phyloP scores from a whole-genome alignment of 352 stramenopile genomes.

The Sclerospora graminicola region DNA sequence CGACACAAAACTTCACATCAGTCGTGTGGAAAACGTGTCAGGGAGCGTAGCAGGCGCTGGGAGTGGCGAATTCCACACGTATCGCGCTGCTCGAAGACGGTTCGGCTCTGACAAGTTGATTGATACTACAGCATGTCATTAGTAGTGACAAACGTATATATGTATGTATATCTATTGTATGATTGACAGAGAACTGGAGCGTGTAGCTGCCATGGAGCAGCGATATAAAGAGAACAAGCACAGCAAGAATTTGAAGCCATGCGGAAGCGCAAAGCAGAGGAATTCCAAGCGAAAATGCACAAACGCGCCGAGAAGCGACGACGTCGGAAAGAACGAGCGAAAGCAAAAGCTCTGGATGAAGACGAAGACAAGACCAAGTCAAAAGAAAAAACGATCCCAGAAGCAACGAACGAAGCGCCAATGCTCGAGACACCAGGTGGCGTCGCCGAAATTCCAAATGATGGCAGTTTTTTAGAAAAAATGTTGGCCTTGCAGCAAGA shows the following conservation, averaged over 20 bases:
- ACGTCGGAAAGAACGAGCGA: constrained; percentile 61
- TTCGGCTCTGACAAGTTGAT: too few species aligned
- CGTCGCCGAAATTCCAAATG: constrained; percentile 68
- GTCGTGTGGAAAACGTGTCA: constrained; percentile 91
- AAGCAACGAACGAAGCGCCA: constrained; percentile 5
- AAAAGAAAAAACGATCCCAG: constrained; percentile 17
- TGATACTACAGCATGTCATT: too few species aligned
- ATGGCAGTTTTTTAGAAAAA: constrained; percentile 66
- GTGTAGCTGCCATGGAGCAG: constrained; percentile 85
- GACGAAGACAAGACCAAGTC: constrained; percentile 10
- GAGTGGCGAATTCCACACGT: constrained; percentile 96
- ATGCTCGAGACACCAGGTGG: constrained; percentile 52
- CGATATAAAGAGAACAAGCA: constrained; percentile 49
- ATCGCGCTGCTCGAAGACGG: constrained; percentile 87
- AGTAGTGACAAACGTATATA: too few species aligned
- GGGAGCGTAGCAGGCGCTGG: constrained; percentile 90
- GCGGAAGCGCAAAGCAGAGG: constrained; percentile 51
- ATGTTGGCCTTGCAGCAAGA: constrained; percentile 61
- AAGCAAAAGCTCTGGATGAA: constrained; percentile 27
- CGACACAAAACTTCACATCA: constrained; percentile 33
- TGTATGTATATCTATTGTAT: too few species aligned
- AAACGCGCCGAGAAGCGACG: constrained; percentile 75
- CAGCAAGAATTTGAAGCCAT: constrained; percentile 58
- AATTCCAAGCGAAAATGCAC: constrained; percentile 53
- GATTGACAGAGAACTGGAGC: constrained; percentile 76